These are phyloP conservation scores for Moelleriella libera DNA, from an alignment of 2,329 filamentous ascomycete species.

Conservation along the genomic window DNA sequence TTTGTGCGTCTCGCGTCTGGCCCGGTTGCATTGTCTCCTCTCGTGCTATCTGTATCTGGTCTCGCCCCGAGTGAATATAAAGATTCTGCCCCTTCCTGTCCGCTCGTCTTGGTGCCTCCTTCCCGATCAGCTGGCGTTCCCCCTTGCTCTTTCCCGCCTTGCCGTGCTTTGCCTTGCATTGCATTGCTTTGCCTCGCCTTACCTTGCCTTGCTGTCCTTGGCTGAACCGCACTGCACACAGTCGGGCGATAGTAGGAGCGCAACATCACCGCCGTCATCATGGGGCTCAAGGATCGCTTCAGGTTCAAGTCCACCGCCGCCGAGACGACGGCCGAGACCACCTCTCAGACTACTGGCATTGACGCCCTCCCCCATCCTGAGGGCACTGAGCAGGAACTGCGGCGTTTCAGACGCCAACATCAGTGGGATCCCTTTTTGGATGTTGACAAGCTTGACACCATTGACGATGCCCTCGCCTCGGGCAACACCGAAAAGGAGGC, in stretches of 20 bases:
- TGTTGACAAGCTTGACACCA: constrained; percentile 33
- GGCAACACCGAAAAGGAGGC: constrained; percentile 29
- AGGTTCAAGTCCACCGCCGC: constrained; percentile 6
- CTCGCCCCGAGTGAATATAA: background rate
- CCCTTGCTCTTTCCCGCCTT: no score
- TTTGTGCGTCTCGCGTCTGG: constrained; percentile 3
- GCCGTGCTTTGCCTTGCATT: no score
- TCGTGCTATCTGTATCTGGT: background rate
- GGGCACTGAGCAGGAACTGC: constrained; percentile 14
- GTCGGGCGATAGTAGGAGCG: background rate
- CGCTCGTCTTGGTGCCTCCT: background rate
- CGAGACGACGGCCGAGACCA: constrained; percentile 4
- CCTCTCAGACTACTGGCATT: constrained; percentile 7
- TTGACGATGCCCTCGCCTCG: constrained; percentile 30
- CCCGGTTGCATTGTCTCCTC: no score
- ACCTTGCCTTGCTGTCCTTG: background rate
- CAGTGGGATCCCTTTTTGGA: constrained; percentile 44
- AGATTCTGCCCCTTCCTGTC: background rate
- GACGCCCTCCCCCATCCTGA: constrained; percentile 8
- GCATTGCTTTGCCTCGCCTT: no score
- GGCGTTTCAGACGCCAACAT: constrained; percentile 33
- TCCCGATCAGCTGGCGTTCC: no score
- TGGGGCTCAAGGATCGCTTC: constrained; percentile 10
- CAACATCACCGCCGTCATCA: background rate
- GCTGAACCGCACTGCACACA: background rate